Percentiles rank a stretch among this genome's conserved stretches.
Evolutionary conservation across 1,284 basidiomycete species (phyloP).

Genomic region (Singerocomus rubriflavus): DNA sequence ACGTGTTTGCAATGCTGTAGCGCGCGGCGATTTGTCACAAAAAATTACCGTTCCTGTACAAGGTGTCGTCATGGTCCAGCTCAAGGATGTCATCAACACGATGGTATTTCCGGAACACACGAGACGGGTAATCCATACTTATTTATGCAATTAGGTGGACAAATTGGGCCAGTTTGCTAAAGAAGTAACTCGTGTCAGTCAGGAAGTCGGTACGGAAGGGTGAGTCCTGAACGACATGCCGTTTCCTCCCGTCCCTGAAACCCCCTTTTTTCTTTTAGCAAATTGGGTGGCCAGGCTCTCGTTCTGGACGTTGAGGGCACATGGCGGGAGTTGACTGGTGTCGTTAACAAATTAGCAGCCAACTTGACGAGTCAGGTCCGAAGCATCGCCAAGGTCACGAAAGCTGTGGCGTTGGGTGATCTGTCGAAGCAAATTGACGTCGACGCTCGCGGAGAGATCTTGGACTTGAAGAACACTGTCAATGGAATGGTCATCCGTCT

Average conservation of each 20-base stretch:
- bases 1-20: slow-evolving; percentile 94
- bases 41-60: slow-evolving; percentile 97
- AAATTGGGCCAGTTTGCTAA: slow-evolving; percentile 79
- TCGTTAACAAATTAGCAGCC: slow-evolving; percentile 90
- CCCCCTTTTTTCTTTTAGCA: slow-evolving; percentile 40
- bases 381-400: slow-evolving; percentile 95
- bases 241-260: slow-evolving; percentile 12
- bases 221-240: slow-evolving; percentile 31
- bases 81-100: slow-evolving; percentile 97
- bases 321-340: slow-evolving; percentile 87
- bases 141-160: slow-evolving; percentile 49
- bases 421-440: slow-evolving; percentile 96
- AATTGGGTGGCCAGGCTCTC: slow-evolving; percentile 89
- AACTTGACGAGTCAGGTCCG: slow-evolving; percentile 95
- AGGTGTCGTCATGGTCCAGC: slow-evolving; percentile 94
- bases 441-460: slow-evolving; percentile 93
- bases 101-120: slow-evolving; percentile 62
- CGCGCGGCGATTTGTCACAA: slow-evolving; percentile 89
- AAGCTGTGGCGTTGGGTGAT: slow-evolving; percentile 95
- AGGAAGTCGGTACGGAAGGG: slow-evolving; percentile 93
- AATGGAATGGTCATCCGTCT: slow-evolving; percentile 96
- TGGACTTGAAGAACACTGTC: slow-evolving; percentile 97
- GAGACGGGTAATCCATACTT: slow-evolving; percentile 12
- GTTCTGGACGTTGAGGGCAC: slow-evolving; percentile 93
- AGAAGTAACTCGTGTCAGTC: slow-evolving; percentile 83